These are phyloP conservation scores for Hypomontagnella monticulosa DNA, from an alignment of 495 filamentous ascomycete genomes.

Conservation along the genomic window DNA sequence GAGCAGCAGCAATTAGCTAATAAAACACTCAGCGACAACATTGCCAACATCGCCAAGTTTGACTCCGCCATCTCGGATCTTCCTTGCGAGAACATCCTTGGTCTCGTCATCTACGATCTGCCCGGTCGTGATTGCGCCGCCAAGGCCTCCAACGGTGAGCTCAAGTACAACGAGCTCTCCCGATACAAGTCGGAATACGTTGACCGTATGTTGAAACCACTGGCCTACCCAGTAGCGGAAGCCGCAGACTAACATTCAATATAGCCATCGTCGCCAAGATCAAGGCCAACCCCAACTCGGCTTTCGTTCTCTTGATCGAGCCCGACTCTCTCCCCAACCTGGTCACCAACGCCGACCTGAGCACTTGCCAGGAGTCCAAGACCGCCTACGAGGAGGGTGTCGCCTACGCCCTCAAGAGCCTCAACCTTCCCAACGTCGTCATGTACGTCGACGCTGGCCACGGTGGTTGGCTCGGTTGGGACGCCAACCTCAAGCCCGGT, in stretches of 20 bases:
- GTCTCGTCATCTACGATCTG: conserved; percentile 79
- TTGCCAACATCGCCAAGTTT: conserved; percentile 68
- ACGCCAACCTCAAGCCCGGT: conserved; percentile 76
- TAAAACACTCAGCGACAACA: conserved; percentile 56
- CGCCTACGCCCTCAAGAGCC: conserved; percentile 73
- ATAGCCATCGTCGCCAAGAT: conserved; percentile 65
- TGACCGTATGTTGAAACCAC: conserved; percentile 59
- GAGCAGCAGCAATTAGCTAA: conserved; percentile 20
- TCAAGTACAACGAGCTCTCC: conserved; percentile 67
- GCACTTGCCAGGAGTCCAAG: conserved; percentile 71
- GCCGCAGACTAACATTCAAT: conserved; percentile 36
- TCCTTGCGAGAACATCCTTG: conserved; percentile 64
- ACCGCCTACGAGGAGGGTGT: conserved; percentile 73
- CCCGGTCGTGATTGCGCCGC: conserved; percentile 83
- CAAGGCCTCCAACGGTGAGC: conserved; percentile 80
- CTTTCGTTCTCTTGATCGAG: conserved; percentile 69
- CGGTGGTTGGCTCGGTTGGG: conserved; percentile 86
- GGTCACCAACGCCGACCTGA: conserved; percentile 74
- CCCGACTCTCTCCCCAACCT: conserved; percentile 84
- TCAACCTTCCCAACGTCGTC: conserved; percentile 80
- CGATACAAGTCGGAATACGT: conserved; percentile 77
- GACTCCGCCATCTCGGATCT: conserved; percentile 65
- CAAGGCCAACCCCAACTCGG: conserved; percentile 63
- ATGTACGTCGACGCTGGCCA: conserved; percentile 88
- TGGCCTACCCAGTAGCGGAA: conserved; percentile 32